These are phyloP conservation scores for Termitomyces sp. DNA, from an alignment of 768 basidiomycete species.

Conservation along the genomic window DNA sequence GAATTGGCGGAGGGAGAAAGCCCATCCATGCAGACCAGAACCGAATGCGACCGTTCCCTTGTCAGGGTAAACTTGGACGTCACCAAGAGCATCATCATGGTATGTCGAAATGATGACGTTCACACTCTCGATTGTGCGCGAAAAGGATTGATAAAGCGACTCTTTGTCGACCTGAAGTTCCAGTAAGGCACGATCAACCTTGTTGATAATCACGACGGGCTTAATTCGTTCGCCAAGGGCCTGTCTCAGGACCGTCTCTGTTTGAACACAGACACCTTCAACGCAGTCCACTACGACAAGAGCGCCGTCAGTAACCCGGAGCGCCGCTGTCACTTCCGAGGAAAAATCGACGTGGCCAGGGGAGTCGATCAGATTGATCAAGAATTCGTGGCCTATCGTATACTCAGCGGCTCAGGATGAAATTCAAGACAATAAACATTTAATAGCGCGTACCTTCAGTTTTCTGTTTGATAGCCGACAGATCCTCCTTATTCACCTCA, in stretches of 20 bases:
- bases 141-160: constrained; percentile 96
- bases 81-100: constrained; percentile 89
- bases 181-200: constrained; percentile 98
- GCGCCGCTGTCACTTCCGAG: constrained; percentile 98
- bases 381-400: constrained; percentile 84
- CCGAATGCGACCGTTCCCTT: constrained; percentile 98
- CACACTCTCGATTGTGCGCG: constrained; percentile 93
- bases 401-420: background rate
- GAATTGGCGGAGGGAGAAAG: constrained; percentile 98
- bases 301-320: constrained; percentile 99
- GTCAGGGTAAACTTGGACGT: constrained; percentile 99
- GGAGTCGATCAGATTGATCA: constrained; percentile 90
- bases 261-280: constrained; percentile 99
- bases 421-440: constrained; percentile 3
- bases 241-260: constrained; percentile 98
- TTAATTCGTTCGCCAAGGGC: constrained; percentile 98
- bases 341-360: constrained; percentile 99
- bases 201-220: constrained; percentile 99
- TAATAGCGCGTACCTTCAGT: constrained; percentile 62
- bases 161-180: constrained; percentile 98
- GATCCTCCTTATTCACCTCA: constrained; percentile 87
- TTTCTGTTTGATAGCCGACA: constrained; percentile 87
- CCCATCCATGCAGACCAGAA: constrained; percentile 99
- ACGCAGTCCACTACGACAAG: constrained; percentile 99
- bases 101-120: constrained; percentile 99